Percentiles rank a stretch among this genome's conserved stretches.
Evolutionary conservation across 2,329 filamentous ascomycete species (phyloP).

Genomic region (Cadophora sp.): DNA sequence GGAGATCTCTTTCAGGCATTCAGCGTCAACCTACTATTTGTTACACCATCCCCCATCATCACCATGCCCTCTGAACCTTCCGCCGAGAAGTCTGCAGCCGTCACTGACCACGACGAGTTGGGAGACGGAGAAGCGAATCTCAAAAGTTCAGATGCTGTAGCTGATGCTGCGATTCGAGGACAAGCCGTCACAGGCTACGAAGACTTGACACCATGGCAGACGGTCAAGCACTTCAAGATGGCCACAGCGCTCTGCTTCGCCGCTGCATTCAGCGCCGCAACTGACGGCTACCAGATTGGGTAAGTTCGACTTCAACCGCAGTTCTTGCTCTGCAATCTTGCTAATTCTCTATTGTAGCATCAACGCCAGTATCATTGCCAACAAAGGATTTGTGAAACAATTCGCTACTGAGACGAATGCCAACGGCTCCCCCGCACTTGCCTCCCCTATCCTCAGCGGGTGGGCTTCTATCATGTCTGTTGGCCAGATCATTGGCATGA

Average conservation of each 20-base stretch:
- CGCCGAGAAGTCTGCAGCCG: neutral
- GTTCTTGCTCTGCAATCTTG: neutral
- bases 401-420: slow-evolving; percentile 22
- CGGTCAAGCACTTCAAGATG: neutral
- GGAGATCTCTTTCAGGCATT: neutral
- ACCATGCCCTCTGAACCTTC: neutral
- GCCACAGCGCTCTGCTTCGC: neutral
- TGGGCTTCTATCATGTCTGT: slow-evolving; percentile 28
- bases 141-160: neutral
- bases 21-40: neutral
- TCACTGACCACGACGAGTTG: neutral
- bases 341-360: neutral
- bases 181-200: neutral
- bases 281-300: neutral
- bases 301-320: neutral
- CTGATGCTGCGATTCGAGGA: neutral
- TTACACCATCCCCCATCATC: neutral
- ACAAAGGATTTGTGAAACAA: neutral
- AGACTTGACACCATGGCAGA: neutral
- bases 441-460: slow-evolving; percentile 10
- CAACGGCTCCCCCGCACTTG: slow-evolving; percentile 30
- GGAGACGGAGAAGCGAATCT: neutral
- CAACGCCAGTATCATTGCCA: neutral
- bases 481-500: slow-evolving; percentile 27
- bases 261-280: neutral